Conservation (phyloP, 306 rosid species). For the Canavalia ensiformis region DNA sequence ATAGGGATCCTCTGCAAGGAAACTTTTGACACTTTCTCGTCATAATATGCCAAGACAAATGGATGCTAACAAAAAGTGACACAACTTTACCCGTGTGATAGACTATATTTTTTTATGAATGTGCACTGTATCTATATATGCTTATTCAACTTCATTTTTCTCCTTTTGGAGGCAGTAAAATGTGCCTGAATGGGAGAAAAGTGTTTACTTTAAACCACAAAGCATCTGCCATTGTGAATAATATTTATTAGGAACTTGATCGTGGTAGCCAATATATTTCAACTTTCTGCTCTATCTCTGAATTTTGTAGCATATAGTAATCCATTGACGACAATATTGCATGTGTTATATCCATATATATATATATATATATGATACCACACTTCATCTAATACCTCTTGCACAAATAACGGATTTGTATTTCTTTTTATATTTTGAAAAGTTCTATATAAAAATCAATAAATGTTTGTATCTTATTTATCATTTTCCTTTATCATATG, state of each 20-base stretch:
- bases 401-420: background rate
- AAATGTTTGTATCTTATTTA: background rate
- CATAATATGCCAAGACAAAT: conserved; percentile 63
- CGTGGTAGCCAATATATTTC: conserved; percentile 38
- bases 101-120: conserved; percentile 20
- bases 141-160: conserved; percentile 45
- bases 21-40: conserved; percentile 59
- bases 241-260: conserved; percentile 1
- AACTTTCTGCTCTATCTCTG: conserved; percentile 26
- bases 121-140: conserved; percentile 10
- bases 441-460: background rate
- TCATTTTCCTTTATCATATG: background rate
- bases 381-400: conserved; percentile 1
- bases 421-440: background rate
- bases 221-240: conserved; percentile 38
- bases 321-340: conserved; percentile 15
- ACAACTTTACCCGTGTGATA: conserved; percentile 46
- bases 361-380: background rate
- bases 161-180: conserved; percentile 46
- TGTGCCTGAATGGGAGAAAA: conserved; percentile 34
- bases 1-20: conserved; percentile 59
- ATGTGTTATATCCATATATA: conserved; percentile 37
- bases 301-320: conserved; percentile 42
- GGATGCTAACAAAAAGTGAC: conserved; percentile 60
- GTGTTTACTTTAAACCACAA: conserved; percentile 22